phyloP scores from a whole-genome alignment of 2,329 filamentous ascomycete species.

The Fusarium luffae region DNA sequence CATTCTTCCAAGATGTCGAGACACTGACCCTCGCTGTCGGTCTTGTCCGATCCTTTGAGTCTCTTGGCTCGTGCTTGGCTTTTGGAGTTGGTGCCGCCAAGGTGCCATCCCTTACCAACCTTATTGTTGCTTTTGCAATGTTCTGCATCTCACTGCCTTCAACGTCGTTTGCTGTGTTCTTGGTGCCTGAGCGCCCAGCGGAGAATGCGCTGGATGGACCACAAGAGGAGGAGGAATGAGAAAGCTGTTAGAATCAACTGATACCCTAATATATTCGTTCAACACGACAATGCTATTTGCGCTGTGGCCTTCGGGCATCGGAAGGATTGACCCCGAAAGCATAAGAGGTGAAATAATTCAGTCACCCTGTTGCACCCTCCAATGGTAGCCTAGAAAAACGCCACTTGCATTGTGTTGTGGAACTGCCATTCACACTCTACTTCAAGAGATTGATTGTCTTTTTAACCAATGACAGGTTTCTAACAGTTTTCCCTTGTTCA shows the following conservation, averaged over 20 bases:
- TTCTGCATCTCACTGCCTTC: constrained; percentile 56
- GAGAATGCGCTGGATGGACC: constrained; percentile 22
- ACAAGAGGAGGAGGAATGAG: neutral
- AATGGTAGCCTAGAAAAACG: neutral
- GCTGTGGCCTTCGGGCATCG: neutral
- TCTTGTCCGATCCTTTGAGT: constrained; percentile 61
- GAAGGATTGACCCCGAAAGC: neutral
- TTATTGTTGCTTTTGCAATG: constrained; percentile 61
- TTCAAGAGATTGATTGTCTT: too few species aligned
- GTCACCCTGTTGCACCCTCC: neutral
- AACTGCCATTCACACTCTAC: neutral
- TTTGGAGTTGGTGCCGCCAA: constrained; percentile 61
- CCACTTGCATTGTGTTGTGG: constrained; percentile 17
- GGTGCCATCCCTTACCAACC: constrained; percentile 59
- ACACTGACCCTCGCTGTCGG: constrained; percentile 62
- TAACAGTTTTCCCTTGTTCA: neutral
- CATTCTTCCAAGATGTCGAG: constrained; percentile 63
- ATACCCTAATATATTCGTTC: neutral
- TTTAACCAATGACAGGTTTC: neutral
- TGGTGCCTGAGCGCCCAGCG: constrained; percentile 50
- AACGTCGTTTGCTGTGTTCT: constrained; percentile 50
- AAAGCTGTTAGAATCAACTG: accelerated
- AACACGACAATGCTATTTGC: neutral
- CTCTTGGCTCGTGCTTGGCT: constrained; percentile 58
- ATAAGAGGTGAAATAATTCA: neutral